Evolutionary conservation across 169 alveolate genomes (phyloP).

Genomic region (Cryptosporidium meleagridis): DNA sequence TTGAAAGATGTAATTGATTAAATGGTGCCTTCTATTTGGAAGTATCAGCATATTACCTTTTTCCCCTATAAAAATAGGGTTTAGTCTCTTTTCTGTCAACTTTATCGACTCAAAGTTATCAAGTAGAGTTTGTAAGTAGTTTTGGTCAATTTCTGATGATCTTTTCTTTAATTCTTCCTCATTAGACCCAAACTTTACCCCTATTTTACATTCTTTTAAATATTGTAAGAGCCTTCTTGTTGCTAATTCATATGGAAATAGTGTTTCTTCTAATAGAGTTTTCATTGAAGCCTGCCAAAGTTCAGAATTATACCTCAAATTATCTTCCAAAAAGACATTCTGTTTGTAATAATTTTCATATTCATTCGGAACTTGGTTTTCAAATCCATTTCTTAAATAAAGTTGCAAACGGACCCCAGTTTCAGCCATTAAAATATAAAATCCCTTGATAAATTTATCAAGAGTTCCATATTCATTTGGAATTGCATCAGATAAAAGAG

Average conservation of each 20-base stretch:
- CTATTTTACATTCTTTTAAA: constrained; percentile 51
- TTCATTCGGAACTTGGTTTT: background rate
- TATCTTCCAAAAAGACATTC: constrained; percentile 39
- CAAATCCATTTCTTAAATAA: constrained; percentile 29
- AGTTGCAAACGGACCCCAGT: constrained; percentile 33
- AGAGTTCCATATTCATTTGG: constrained; percentile 36
- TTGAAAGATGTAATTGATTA: constrained; percentile 38
- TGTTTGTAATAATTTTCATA: background rate
- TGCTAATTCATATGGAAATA: constrained; percentile 48
- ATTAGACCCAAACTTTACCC: constrained; percentile 20
- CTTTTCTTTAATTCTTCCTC: constrained; percentile 22
- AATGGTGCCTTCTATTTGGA: constrained; percentile 53
- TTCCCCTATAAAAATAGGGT: constrained; percentile 42
- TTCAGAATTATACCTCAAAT: constrained; percentile 21
- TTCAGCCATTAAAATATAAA: constrained; percentile 48
- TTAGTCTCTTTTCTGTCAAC: constrained; percentile 26
- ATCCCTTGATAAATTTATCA: constrained; percentile 32
- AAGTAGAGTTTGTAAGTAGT: constrained; percentile 35
- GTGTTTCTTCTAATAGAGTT: background rate
- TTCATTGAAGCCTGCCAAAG: constrained; percentile 1
- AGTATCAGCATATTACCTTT: constrained; percentile 23
- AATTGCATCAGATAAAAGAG: constrained; percentile 26
- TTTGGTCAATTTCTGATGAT: constrained; percentile 1
- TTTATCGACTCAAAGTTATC: constrained; percentile 21
- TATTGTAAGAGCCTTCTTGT: constrained; percentile 46